Conservation (phyloP, 2,329 filamentous ascomycete genomes). For the Fusarium globosum region DNA sequence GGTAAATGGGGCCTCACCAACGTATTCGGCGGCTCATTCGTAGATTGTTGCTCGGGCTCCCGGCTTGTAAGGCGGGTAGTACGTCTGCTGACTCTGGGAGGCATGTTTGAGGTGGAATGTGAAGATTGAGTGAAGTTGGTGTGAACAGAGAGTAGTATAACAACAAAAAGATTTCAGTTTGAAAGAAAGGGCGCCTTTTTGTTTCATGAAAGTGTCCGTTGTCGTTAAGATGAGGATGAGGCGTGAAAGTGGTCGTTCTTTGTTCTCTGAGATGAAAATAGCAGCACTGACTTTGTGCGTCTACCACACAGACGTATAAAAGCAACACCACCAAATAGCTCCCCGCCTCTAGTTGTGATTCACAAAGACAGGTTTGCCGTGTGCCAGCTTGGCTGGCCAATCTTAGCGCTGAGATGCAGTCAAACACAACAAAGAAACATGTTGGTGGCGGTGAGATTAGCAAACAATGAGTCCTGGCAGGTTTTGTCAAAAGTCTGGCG, state of each 20-base stretch:
- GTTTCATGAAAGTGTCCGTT: constrained; percentile 33
- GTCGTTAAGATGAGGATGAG: constrained; percentile 6
- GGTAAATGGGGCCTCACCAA: constrained; percentile 41
- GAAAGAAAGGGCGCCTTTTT: constrained; percentile 24
- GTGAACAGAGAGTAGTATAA: constrained; percentile 8
- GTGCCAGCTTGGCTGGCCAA: constrained; percentile 33
- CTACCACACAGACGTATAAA: constrained; percentile 13
- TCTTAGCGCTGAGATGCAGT: constrained; percentile 29
- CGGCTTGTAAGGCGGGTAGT: constrained; percentile 30
- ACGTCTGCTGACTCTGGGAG: constrained; percentile 38
- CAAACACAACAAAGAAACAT: constrained; percentile 44
- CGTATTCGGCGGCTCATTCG: constrained; percentile 11
- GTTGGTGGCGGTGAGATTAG: constrained; percentile 36
- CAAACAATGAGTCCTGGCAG: constrained; percentile 3
- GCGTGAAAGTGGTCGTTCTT: constrained; percentile 11
- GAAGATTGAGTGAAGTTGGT: background rate
- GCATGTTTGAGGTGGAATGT: constrained; percentile 32
- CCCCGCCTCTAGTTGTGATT: background rate
- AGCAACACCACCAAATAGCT: background rate
- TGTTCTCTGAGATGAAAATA: constrained; percentile 38
- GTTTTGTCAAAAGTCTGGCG: background rate
- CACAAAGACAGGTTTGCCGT: constrained; percentile 22
- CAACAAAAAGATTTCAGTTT: constrained; percentile 1
- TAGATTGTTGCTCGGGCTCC: constrained; percentile 30
- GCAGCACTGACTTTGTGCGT: constrained; percentile 21